A percentile compares a stretch with the other conserved stretches of the same genome.
Conservation (phyloP, 176 grass and related monocot genomes). For the Aegilops sharonensis region DNA sequence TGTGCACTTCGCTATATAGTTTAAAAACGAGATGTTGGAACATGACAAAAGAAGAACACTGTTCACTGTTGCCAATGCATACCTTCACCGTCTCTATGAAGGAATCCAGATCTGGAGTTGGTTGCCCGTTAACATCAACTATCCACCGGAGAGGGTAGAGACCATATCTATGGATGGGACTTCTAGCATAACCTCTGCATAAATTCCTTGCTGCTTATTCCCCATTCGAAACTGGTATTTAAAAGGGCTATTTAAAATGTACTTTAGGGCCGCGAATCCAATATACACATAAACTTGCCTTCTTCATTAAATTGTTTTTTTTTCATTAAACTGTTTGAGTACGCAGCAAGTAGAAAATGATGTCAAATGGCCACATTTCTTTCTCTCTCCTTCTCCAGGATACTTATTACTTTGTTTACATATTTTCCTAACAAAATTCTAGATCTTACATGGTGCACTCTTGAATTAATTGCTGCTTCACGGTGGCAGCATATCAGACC, state of each 20-base stretch:
- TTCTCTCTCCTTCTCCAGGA: no score
- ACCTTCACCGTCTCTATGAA: constrained; percentile 84
- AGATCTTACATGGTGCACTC: background rate
- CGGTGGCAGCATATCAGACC: background rate
- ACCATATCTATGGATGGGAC: constrained; percentile 93
- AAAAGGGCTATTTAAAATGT: background rate
- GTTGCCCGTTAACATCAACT: constrained; percentile 84
- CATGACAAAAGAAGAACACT: background rate
- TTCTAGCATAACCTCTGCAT: constrained; percentile 94
- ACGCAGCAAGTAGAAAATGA: no score
- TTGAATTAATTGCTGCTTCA: background rate
- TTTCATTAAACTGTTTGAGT: no score
- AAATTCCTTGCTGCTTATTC: constrained; percentile 12
- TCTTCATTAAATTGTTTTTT: no score
- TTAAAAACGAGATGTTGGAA: background rate
- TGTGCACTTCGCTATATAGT: no score
- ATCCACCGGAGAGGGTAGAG: constrained; percentile 99
- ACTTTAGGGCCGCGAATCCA: background rate
- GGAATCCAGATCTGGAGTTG: constrained; percentile 79
- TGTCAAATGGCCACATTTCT: no score
- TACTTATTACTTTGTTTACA: background rate
- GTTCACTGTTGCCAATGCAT: constrained; percentile 12
- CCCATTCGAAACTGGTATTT: background rate
- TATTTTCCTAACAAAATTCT: background rate
- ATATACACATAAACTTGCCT: no score